A percentile compares a stretch with the other conserved stretches of the same genome.
Conservation (phyloP, 805 yeast genomes). For the Pichia cabralensis region DNA sequence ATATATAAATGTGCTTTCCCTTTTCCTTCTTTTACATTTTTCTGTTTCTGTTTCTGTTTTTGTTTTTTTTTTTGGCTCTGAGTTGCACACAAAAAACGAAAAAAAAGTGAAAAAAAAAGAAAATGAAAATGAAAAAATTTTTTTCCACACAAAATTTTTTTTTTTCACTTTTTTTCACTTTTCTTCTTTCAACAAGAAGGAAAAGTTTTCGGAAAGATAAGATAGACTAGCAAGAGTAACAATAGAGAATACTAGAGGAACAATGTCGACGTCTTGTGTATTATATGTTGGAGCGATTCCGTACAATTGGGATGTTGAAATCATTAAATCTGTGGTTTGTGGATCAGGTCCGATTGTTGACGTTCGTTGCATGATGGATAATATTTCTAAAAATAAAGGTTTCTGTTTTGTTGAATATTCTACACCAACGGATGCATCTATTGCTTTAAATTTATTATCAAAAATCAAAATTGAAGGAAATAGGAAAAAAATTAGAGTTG, state of each 20-base stretch:
- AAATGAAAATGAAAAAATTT: too few species aligned
- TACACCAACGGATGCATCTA: constrained; percentile 40
- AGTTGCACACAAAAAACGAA: too few species aligned
- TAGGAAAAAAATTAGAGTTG: constrained; percentile 44
- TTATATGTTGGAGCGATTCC: constrained; percentile 58
- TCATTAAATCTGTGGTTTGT: constrained; percentile 53
- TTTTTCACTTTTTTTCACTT: not conserved
- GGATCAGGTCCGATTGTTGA: constrained; percentile 67
- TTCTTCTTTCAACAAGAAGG: not conserved
- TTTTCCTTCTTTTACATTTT: too few species aligned
- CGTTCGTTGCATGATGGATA: constrained; percentile 51
- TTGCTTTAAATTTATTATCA: constrained; percentile 35
- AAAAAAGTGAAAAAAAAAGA: too few species aligned
- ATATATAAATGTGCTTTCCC: too few species aligned
- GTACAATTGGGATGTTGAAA: constrained; percentile 59
- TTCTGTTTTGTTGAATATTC: constrained; percentile 55
- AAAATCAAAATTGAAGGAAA: constrained; percentile 36
- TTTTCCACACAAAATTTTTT: too few species aligned
- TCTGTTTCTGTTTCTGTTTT: too few species aligned
- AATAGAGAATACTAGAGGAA: not conserved
- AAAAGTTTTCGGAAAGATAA: too few species aligned
- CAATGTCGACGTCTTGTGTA: constrained; percentile 27
- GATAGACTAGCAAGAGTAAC: too few species aligned
- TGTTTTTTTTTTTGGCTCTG: too few species aligned
- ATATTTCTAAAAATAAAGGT: constrained; percentile 53